These are phyloP conservation scores for Mycena amicta DNA, from an alignment of 768 basidiomycete species.

Conservation along the genomic window DNA sequence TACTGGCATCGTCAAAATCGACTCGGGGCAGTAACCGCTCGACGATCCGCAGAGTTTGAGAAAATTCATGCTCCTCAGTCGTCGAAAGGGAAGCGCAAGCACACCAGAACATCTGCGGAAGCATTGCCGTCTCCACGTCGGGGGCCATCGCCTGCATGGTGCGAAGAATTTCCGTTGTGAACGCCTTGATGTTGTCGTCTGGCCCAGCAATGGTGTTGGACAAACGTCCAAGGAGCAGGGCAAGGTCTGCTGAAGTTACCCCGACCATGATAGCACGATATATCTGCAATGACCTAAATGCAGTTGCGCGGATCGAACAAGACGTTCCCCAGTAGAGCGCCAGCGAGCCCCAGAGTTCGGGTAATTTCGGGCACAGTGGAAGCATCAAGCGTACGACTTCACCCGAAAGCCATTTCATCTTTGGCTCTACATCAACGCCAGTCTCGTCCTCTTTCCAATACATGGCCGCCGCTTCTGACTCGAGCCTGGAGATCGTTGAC, in stretches of 20 bases:
- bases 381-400: slow-evolving; percentile 68
- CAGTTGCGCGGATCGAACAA: slow-evolving; percentile 82
- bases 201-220: slow-evolving; percentile 81
- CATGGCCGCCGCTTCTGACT: slow-evolving; percentile 54
- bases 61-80: slow-evolving; percentile 80
- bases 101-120: slow-evolving; percentile 90
- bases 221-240: slow-evolving; percentile 77
- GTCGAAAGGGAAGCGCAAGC: slow-evolving; percentile 80
- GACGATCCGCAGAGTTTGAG: slow-evolving; percentile 65
- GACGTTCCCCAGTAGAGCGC: slow-evolving; percentile 84
- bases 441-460: slow-evolving; percentile 78
- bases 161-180: slow-evolving; percentile 80
- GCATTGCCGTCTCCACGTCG: slow-evolving; percentile 59
- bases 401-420: slow-evolving; percentile 69
- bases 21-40: slow-evolving; percentile 65
- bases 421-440: slow-evolving; percentile 55
- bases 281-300: slow-evolving; percentile 89
- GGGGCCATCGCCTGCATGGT: slow-evolving; percentile 69
- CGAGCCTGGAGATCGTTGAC: slow-evolving; percentile 53
- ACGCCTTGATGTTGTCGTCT: slow-evolving; percentile 77
- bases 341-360: slow-evolving; percentile 77
- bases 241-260: slow-evolving; percentile 71
- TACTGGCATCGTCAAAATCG: slow-evolving; percentile 70
- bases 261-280: slow-evolving; percentile 79
- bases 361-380: slow-evolving; percentile 68